phyloP scores from a whole-genome alignment of 768 basidiomycete genomes.

The Coprinopsis marcescibilis region DNA sequence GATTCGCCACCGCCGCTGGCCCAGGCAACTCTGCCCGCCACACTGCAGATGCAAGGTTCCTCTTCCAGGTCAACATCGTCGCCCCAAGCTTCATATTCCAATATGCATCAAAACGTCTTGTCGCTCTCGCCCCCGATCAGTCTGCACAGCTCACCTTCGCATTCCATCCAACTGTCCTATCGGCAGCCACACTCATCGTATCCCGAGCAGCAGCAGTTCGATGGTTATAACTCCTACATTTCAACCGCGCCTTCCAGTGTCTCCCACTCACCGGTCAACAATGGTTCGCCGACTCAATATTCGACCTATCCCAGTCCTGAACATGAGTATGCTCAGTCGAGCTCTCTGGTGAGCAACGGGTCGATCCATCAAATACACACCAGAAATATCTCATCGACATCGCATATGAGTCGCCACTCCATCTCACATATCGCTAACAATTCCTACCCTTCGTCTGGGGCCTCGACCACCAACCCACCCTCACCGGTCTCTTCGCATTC shows the following conservation, averaged over 20 bases:
- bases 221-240: conserved; percentile 33
- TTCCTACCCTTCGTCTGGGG: conserved; percentile 29
- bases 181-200: conserved; percentile 35
- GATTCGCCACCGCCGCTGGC: conserved; percentile 52
- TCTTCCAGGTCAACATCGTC: conserved; percentile 39
- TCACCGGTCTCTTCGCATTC: conserved; percentile 51
- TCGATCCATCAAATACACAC: conserved; percentile 8
- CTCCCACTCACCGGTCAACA: conserved; percentile 16
- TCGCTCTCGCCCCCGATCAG: conserved; percentile 6
- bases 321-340: conserved; percentile 17
- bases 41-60: conserved; percentile 29
- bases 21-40: conserved; percentile 43
- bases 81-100: conserved; percentile 36
- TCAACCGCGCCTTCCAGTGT: conserved; percentile 21
- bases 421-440: conserved; percentile 51
- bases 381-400: conserved; percentile 21
- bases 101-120: conserved; percentile 11
- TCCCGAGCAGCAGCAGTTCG: conserved; percentile 36
- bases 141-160: too few relatives aligned
- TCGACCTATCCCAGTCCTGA: conserved; percentile 31
- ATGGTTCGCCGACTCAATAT: conserved; percentile 18
- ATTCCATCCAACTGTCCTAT: neutral
- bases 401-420: conserved; percentile 49
- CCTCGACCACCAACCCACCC: conserved; percentile 32
- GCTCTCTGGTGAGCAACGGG: too few relatives aligned